These are phyloP conservation scores for Aspergillus fijiensis DNA, from an alignment of 2,329 filamentous ascomycete species.

Conservation along the genomic window DNA sequence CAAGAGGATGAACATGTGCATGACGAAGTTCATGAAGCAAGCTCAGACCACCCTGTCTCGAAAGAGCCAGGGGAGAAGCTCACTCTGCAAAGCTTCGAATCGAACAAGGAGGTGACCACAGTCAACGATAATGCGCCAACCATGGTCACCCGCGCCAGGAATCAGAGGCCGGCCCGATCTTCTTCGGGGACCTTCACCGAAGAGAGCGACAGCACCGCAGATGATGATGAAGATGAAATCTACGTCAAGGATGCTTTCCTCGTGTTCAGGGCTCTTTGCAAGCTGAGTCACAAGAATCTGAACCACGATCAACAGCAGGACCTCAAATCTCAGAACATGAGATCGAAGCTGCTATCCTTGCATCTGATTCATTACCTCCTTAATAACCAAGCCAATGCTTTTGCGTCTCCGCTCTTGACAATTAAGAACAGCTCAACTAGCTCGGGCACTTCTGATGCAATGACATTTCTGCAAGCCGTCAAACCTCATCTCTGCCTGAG, in stretches of 20 bases:
- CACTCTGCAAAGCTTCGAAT: slow-evolving; percentile 68
- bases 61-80: slow-evolving; percentile 61
- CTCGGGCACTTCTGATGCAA: slow-evolving; percentile 74
- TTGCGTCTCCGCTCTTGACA: slow-evolving; percentile 86
- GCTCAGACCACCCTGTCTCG: slow-evolving; percentile 45
- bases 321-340: slow-evolving; percentile 90
- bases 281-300: slow-evolving; percentile 88
- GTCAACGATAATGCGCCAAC: slow-evolving; percentile 68
- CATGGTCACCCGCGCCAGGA: slow-evolving; percentile 61
- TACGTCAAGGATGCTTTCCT: slow-evolving; percentile 97
- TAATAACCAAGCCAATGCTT: slow-evolving; percentile 89
- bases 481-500: slow-evolving; percentile 97
- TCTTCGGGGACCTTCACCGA: slow-evolving; percentile 38
- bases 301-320: slow-evolving; percentile 90
- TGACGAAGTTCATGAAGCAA: slow-evolving; percentile 36
- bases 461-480: slow-evolving; percentile 87
- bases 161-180: slow-evolving; percentile 48
- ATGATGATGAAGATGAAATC: slow-evolving; percentile 83
- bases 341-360: slow-evolving; percentile 91
- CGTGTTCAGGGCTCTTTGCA: slow-evolving; percentile 96
- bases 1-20: slow-evolving; percentile 50
- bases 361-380: slow-evolving; percentile 94
- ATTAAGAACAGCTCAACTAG: slow-evolving; percentile 89
- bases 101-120: slow-evolving; percentile 64
- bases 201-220: slow-evolving; percentile 41